These are phyloP conservation scores for Neurospora hispaniola DNA, from an alignment of 495 filamentous ascomycete species.

Conservation along the genomic window DNA sequence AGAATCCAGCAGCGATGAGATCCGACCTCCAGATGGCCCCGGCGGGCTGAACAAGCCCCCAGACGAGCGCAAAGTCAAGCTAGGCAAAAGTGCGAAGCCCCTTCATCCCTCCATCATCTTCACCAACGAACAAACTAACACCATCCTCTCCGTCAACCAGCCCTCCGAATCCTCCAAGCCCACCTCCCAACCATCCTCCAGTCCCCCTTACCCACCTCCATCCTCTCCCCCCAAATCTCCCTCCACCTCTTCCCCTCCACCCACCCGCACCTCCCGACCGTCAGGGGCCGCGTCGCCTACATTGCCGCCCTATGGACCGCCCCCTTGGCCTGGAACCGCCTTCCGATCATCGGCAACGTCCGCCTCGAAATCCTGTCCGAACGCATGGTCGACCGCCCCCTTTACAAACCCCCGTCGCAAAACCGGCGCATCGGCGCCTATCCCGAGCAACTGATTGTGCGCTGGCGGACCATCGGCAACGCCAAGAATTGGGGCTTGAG, in stretches of 20 bases:
- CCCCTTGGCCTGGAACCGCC: slow-evolving; percentile 86
- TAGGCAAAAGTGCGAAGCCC: slow-evolving; percentile 66
- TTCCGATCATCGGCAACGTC: slow-evolving; percentile 83
- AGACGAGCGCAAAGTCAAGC: slow-evolving; percentile 72
- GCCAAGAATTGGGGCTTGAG: slow-evolving; percentile 13
- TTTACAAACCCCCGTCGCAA: slow-evolving; percentile 9
- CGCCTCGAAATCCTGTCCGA: slow-evolving; percentile 77
- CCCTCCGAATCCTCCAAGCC: slow-evolving; percentile 74
- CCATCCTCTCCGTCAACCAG: slow-evolving; percentile 32
- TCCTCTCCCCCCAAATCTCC: slow-evolving; percentile 83
- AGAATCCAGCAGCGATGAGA: slow-evolving; percentile 1
- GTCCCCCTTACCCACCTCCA: slow-evolving; percentile 69
- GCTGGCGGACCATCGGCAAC: slow-evolving; percentile 58
- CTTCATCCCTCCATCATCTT: too few relatives aligned
- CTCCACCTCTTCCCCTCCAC: slow-evolving; percentile 94
- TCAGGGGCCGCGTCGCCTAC: slow-evolving; percentile 82
- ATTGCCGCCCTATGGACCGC: slow-evolving; percentile 90
- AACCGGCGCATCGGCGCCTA: slow-evolving; percentile 29
- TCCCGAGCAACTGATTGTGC: slow-evolving; percentile 73
- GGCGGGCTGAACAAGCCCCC: slow-evolving; percentile 29
- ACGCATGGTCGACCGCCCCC: slow-evolving; percentile 56
- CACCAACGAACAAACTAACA: not conserved
- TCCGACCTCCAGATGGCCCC: not conserved
- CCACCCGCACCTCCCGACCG: slow-evolving; percentile 87
- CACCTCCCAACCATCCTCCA: slow-evolving; percentile 79